Evolutionary conservation across 768 basidiomycete species (phyloP).

Genomic region (Myochromella boudieri): DNA sequence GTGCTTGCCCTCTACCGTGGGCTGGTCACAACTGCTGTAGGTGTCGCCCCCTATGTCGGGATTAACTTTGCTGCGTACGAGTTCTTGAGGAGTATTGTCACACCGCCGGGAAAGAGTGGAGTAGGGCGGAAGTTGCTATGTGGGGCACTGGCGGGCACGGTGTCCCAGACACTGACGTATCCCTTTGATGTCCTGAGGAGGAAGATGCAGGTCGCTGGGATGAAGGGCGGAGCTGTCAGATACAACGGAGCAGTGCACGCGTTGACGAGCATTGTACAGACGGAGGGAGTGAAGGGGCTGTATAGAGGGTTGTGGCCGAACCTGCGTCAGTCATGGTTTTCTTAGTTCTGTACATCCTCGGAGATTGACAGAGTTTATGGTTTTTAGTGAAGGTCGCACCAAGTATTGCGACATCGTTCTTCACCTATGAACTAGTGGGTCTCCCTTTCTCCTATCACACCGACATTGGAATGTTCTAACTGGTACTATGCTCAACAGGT

Average conservation of each 20-base stretch:
- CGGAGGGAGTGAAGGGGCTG: conserved; percentile 75
- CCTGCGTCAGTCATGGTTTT: conserved; percentile 55
- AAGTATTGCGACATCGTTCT: conserved; percentile 85
- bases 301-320: conserved; percentile 92
- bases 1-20: conserved; percentile 86
- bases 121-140: conserved; percentile 73
- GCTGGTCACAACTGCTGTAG: conserved; percentile 77
- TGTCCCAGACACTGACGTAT: conserved; percentile 93
- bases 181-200: conserved; percentile 93
- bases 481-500: conserved; percentile 21
- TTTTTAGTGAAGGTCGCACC: conserved; percentile 83
- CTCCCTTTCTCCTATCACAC: background rate
- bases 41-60: conserved; percentile 88
- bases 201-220: conserved; percentile 93
- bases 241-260: conserved; percentile 86
- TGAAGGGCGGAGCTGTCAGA: conserved; percentile 61
- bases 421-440: conserved; percentile 71
- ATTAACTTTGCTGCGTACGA: conserved; percentile 97
- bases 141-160: conserved; percentile 82
- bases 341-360: background rate
- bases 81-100: conserved; percentile 68
- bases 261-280: conserved; percentile 59
- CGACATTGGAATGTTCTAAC: conserved; percentile 3
- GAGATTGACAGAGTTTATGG: conserved; percentile 6
- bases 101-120: conserved; percentile 77